phyloP scores from a whole-genome alignment of 768 basidiomycete species.

The Lactifluus pinguis region DNA sequence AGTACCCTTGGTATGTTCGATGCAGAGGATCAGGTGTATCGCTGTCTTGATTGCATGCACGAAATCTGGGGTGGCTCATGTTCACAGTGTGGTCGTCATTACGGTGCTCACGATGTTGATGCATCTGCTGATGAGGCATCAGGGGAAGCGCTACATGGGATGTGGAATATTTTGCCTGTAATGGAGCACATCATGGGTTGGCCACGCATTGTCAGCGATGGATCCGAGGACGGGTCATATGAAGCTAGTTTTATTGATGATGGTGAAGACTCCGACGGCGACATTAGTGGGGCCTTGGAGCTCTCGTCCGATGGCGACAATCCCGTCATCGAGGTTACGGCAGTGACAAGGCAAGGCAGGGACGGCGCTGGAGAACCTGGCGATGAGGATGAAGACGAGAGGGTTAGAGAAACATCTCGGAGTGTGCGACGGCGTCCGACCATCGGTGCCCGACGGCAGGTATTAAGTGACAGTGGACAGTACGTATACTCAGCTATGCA shows the following conservation, averaged over 20 bases:
- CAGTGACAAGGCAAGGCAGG: not conserved
- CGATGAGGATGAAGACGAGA: not conserved
- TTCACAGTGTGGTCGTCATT: slow-evolving; percentile 48
- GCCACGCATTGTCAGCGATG: slow-evolving; percentile 8
- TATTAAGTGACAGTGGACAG: slow-evolving; percentile 4
- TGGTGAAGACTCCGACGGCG: slow-evolving; percentile 21
- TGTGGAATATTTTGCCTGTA: slow-evolving; percentile 10
- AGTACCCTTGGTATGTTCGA: slow-evolving; percentile 55
- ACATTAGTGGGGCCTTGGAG: slow-evolving; percentile 3
- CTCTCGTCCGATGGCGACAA: slow-evolving; percentile 5
- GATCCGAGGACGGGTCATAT: slow-evolving; percentile 24
- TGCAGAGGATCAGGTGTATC: slow-evolving; percentile 68
- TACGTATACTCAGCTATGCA: not conserved
- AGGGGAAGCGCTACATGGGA: slow-evolving; percentile 25
- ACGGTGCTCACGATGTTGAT: slow-evolving; percentile 40
- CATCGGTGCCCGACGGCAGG: not conserved
- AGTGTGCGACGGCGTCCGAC: not conserved
- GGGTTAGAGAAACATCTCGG: not conserved
- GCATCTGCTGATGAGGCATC: slow-evolving; percentile 13
- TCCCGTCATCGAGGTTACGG: not conserved
- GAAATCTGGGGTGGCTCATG: slow-evolving; percentile 70
- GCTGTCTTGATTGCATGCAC: slow-evolving; percentile 68
- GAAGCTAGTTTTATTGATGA: slow-evolving; percentile 54
- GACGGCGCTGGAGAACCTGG: not conserved
- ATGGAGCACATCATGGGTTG: slow-evolving; percentile 10